Evolutionary conservation across 495 filamentous ascomycete genomes (phyloP).

Genomic region (Delitschia confertaspora): DNA sequence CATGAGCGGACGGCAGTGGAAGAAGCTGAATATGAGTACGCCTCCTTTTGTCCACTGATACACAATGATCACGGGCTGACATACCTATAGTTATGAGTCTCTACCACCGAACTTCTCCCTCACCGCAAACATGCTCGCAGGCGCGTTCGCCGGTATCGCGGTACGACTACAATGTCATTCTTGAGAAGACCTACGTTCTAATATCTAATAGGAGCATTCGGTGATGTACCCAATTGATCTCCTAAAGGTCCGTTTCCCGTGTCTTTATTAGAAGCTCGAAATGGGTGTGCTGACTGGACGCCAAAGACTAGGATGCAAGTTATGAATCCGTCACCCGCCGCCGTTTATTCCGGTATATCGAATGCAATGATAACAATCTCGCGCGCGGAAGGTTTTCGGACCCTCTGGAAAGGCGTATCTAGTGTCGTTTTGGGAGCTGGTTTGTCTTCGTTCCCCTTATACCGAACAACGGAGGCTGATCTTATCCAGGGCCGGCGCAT

Average conservation of each 20-base stretch:
- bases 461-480: constrained; percentile 28
- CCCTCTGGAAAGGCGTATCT: constrained; percentile 92
- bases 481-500: constrained; percentile 75
- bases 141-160: constrained; percentile 94
- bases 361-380: constrained; percentile 89
- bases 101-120: constrained; percentile 62
- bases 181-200: constrained; percentile 27
- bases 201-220: constrained; percentile 60
- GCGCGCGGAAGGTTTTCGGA: constrained; percentile 75
- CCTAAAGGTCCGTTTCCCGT: constrained; percentile 66
- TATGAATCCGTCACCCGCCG: constrained; percentile 74
- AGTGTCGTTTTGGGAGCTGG: constrained; percentile 94
- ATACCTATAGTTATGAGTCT: constrained; percentile 50
- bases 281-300: constrained; percentile 24
- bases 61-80: constrained; percentile 1
- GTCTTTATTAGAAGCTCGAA: not conserved
- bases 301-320: constrained; percentile 93
- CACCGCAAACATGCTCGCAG: constrained; percentile 75
- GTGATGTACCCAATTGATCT: constrained; percentile 99
- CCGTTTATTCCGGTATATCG: constrained; percentile 81
- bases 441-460: constrained; percentile 40
- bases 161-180: constrained; percentile 44
- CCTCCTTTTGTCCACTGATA: not conserved
- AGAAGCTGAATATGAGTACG: constrained; percentile 36
- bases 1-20: constrained; percentile 31